Evolutionary conservation across 768 basidiomycete genomes (phyloP), one percentile per base, ranked within the genome.

Genomic region (Chalciporus chontae): DNA sequence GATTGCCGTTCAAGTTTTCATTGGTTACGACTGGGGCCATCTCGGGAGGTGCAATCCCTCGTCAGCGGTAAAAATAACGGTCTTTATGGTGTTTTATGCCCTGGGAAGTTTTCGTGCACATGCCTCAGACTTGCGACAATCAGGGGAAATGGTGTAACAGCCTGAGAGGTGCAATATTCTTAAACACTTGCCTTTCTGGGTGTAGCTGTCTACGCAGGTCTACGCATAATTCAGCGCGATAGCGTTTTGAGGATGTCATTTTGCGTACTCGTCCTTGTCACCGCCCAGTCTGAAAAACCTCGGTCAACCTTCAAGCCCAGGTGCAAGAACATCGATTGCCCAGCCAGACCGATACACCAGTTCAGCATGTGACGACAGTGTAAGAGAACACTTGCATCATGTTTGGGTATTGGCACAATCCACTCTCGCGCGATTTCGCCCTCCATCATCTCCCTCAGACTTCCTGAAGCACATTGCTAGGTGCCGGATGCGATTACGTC

Each of bases 21-120:
- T 68, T 55, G 27, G 73, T 77, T 52, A 78, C 75, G 29, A 77
- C 74, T 21, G 78, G 76, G 45, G 80, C 74, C 80, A 82, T 43
- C 13, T 38, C 27, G 24, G n/a, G 8, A 29, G 38, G 21, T 60
- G 60, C 56, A 56, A 65, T 21, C 19, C 24, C 3, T n/a, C 21
- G 19, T 8, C 23, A 9, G 8, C 9, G n/a, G 15, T 7, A 43
- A 23, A n/a, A 9, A 40, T 45, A 42, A 40, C 36, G 26, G 23
- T 17, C 19, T 42, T 64, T 61, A 64, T 66, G 46, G 44, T 45
- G 40, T 29, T 37, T 43, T 4, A 3, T 31, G 10, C 8, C 38
- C 40, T 21, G 47, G 13, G 21, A 38, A 18, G 4, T 24, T 17
- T 18, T n/a, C 5, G 13, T 19, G 4, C 46, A 40, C 15, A 23